Percentiles rank a stretch among this genome's conserved stretches.
phyloP scores from a whole-genome alignment of 192 early-diverging fungal species.

The Coemansia sp. region DNA sequence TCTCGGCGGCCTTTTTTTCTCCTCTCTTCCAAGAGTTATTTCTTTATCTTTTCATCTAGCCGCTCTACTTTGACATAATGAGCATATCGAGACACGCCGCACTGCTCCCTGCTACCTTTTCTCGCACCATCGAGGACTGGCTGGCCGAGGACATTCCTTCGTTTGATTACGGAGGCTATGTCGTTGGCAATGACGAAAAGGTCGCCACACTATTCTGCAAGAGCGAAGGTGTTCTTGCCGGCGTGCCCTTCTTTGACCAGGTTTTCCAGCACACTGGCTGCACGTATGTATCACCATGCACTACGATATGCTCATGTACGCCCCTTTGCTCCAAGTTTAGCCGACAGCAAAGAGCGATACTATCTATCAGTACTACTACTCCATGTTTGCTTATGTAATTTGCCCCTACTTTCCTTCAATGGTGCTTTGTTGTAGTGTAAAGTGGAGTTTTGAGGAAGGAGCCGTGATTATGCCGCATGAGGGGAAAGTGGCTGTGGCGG shows the following conservation, averaged over 20 bases:
- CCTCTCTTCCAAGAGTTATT: not conserved
- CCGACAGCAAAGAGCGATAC: not conserved
- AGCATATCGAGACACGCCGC: conserved; percentile 58
- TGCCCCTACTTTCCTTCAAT: not conserved
- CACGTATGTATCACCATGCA: conserved; percentile 56
- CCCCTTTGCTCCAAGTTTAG: not conserved
- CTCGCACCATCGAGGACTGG: conserved; percentile 76
- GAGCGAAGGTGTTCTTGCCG: conserved; percentile 85
- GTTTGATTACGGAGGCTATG: conserved; percentile 97
- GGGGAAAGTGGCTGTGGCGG: conserved; percentile 62
- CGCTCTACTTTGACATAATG: not conserved
- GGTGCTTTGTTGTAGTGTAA: conserved; percentile 56
- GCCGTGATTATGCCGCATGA: conserved; percentile 71
- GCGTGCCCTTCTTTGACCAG: conserved; percentile 94
- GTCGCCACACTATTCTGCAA: conserved; percentile 87
- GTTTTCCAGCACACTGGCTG: conserved; percentile 91
- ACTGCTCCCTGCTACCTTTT: conserved; percentile 76
- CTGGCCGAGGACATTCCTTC: conserved; percentile 95
- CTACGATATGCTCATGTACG: not conserved
- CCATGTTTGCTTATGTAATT: not conserved
- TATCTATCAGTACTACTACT: not conserved
- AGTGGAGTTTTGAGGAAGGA: conserved; percentile 85
- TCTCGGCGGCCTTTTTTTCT: not conserved
- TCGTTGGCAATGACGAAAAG: conserved; percentile 86
- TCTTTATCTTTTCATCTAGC: not conserved